A percentile compares a stretch with the other conserved stretches of the same genome.
These are phyloP conservation scores for Fusarium luffae DNA, from an alignment of 2,329 filamentous ascomycete species.

Conservation along the genomic window DNA sequence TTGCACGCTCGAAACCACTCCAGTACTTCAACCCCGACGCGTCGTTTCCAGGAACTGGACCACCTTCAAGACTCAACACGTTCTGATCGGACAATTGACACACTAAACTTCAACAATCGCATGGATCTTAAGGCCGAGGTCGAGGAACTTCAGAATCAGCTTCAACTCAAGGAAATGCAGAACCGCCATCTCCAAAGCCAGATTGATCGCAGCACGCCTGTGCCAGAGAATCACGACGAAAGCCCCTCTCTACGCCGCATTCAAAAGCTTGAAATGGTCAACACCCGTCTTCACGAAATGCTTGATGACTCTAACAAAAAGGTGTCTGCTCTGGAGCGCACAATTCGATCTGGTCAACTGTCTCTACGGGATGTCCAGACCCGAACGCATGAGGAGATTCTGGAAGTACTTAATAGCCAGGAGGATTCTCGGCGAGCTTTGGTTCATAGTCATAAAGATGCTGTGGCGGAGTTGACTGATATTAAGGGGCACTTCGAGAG, in stretches of 20 bases:
- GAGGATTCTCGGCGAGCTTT: slow-evolving; percentile 87
- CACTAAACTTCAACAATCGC: slow-evolving; percentile 83
- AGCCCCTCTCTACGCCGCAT: slow-evolving; percentile 83
- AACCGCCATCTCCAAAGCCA: slow-evolving; percentile 93
- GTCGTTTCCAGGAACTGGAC: slow-evolving; percentile 72
- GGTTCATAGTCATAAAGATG: slow-evolving; percentile 85
- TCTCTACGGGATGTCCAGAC: slow-evolving; percentile 92
- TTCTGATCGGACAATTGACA: slow-evolving; percentile 86
- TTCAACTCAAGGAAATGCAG: slow-evolving; percentile 94
- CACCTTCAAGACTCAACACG: slow-evolving; percentile 77
- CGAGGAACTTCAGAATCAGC: slow-evolving; percentile 91
- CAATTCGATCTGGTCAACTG: slow-evolving; percentile 85
- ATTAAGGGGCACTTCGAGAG: slow-evolving; percentile 89
- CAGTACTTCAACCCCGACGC: slow-evolving; percentile 80
- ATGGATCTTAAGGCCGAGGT: slow-evolving; percentile 93
- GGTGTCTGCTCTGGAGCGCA: slow-evolving; percentile 88
- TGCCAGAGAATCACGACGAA: slow-evolving; percentile 75
- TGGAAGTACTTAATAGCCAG: slow-evolving; percentile 91
- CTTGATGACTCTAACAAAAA: slow-evolving; percentile 95
- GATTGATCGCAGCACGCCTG: slow-evolving; percentile 75
- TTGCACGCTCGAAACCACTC: slow-evolving; percentile 70
- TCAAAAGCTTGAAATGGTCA: slow-evolving; percentile 91
- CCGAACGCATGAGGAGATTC: slow-evolving; percentile 92
- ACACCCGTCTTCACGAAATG: slow-evolving; percentile 91
- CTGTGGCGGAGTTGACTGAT: slow-evolving; percentile 85